Evolutionary conservation across 2,329 filamentous ascomycete genomes (phyloP), one percentile per base, ranked within the genome.

Genomic region (Fusarium oligoseptatum): DNA sequence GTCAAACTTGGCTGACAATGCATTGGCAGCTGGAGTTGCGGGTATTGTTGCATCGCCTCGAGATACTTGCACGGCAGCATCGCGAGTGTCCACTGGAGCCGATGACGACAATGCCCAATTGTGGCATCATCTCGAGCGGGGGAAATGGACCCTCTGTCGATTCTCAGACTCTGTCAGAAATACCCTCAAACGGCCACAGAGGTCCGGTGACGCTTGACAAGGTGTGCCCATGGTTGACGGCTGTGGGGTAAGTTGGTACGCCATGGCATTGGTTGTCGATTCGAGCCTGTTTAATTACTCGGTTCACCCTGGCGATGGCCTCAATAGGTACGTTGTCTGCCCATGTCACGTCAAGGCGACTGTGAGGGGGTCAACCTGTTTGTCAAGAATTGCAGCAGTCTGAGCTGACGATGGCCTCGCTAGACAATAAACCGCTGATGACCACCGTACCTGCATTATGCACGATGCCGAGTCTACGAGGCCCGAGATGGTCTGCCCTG

Each of bases 171-270:
- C 41, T 66, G 39, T 52, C 50, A 60, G 55, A 63, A 66, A 71
- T 66, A 66, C 68, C 64, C 58, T 74, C 71, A 74, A 43, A 45
- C 55, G 61, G 20, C 60, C 64, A 45, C 45, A 70, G 64, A 62
- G 34, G 64, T 75, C 68, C 64, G 68, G 76, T 77, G 76, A 77
- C 73, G 64, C 52, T 43, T 55, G 57, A 68, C 68, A 65, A 52
- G 71, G 71, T 57, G 45, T 22, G 64, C 58, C 68, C 66, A 61
- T 64, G 64, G 60, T 50, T 41, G 60, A 56, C 43, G 63, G 50
- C 57, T 77, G 74, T 77, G 76, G 76, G 74, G 76, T 77, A 73
- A 50, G 20, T 52, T 70, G 61, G 69, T 73, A 72, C 58, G 66
- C 63, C 71, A 65, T 48, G 60, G 61, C 71, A 77, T 76, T 74